Evolutionary conservation across 345 rosid genomes (phyloP).

Genomic region (Pelargonium nanum): DNA sequence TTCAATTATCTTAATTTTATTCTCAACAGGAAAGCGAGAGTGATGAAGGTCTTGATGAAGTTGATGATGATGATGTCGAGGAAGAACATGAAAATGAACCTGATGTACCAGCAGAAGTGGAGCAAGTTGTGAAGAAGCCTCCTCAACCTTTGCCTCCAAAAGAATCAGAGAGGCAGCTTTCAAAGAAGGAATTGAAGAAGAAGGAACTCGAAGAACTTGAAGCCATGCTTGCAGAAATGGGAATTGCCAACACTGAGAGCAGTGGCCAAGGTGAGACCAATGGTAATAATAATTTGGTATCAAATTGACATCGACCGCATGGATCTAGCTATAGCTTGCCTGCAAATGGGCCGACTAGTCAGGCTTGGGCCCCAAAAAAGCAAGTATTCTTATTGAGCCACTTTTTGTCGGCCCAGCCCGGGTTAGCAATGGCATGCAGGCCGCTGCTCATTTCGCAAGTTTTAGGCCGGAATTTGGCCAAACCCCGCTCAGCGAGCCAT

Average conservation of each 20-base stretch:
- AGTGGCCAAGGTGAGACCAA: slow-evolving; percentile 24
- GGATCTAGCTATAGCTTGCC: too few species aligned
- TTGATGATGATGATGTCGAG: slow-evolving; percentile 36
- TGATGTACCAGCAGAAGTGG: slow-evolving; percentile 15
- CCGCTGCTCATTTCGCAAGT: too few species aligned
- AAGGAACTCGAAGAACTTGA: slow-evolving; percentile 57
- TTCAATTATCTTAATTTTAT: neutral
- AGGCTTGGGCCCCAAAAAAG: too few species aligned
- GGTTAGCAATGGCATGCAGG: too few species aligned
- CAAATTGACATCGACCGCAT: neutral
- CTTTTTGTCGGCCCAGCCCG: too few species aligned
- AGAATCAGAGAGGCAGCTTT: slow-evolving; percentile 46
- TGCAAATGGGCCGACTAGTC: neutral
- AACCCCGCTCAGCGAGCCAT: too few species aligned
- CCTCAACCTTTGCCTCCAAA: slow-evolving; percentile 19
- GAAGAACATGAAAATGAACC: slow-evolving; percentile 39
- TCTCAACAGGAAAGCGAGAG: slow-evolving; percentile 61
- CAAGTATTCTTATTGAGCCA: too few species aligned
- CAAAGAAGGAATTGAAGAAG: slow-evolving; percentile 52
- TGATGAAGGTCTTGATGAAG: slow-evolving; percentile 55
- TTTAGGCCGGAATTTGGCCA: too few species aligned
- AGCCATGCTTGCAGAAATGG: slow-evolving; percentile 50
- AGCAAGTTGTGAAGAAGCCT: slow-evolving; percentile 22
- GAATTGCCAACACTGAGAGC: slow-evolving; percentile 19
- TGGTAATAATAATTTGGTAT: slow-evolving; percentile 23